Percentiles rank a stretch among this genome's conserved stretches.
Conservation (phyloP, 1,284 basidiomycete genomes). For the Ceratobasidium papillatum region DNA sequence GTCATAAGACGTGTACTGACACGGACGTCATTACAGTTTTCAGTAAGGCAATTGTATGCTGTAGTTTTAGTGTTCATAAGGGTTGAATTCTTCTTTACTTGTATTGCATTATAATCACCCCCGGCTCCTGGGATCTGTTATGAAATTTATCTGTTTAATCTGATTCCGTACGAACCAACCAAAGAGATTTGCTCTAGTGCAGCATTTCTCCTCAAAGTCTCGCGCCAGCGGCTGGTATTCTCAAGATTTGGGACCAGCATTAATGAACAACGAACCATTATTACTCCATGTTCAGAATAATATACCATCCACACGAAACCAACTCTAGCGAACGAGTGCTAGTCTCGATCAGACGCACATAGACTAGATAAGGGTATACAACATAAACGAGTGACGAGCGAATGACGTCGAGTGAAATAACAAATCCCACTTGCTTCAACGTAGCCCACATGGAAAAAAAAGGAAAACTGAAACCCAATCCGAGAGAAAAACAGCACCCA, state of each 20-base stretch:
- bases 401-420: conserved; percentile 22
- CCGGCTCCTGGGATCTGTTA: not conserved
- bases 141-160: not conserved
- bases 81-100: not conserved
- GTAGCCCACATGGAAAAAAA: conserved; percentile 4
- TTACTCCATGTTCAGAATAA: conserved; percentile 12
- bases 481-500: not conserved
- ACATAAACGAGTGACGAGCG: conserved; percentile 17
- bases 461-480: conserved; percentile 1
- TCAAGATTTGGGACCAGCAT: not conserved
- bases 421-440: conserved; percentile 12
- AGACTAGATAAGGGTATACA: conserved; percentile 17
- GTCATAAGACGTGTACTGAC: not conserved
- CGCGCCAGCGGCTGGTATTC: too few relatives aligned
- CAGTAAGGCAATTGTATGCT: not conserved
- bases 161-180: not conserved
- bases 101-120: not conserved
- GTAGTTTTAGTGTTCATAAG: too few relatives aligned
- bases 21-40: not conserved
- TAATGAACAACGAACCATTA: not conserved
- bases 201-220: not conserved
- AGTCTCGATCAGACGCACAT: conserved; percentile 9
- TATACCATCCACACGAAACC: conserved; percentile 1
- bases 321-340: conserved; percentile 5
- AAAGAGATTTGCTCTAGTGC: too few relatives aligned